Evolutionary conservation across 2,329 filamentous ascomycete genomes (phyloP).

Genomic region (Fusarium longipes): DNA sequence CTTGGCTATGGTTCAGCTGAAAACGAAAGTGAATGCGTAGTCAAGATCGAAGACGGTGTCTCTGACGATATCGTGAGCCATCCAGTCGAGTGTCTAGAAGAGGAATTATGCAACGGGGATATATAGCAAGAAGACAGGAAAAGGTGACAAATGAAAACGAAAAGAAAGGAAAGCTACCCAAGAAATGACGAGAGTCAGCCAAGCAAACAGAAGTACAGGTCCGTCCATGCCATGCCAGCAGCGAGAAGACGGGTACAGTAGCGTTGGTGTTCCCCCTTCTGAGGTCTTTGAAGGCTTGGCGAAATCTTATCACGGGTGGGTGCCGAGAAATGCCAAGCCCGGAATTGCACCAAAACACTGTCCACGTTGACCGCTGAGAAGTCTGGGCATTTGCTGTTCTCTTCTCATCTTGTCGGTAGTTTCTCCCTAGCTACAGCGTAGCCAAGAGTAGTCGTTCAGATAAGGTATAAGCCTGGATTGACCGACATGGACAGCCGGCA

Average conservation of each 20-base stretch:
- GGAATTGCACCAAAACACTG: conserved; percentile 45
- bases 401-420: conserved; percentile 10
- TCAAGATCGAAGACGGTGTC: conserved; percentile 24
- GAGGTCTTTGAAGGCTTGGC: conserved; percentile 49
- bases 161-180: conserved; percentile 33
- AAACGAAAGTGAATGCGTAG: conserved; percentile 17
- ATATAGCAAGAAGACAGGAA: conserved; percentile 25
- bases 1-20: conserved; percentile 23
- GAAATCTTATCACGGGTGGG: conserved; percentile 49
- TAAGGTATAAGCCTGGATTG: conserved; percentile 9
- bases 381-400: conserved; percentile 40
- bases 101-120: conserved; percentile 19
- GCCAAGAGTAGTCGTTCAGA: conserved; percentile 12
- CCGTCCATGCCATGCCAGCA: conserved; percentile 37
- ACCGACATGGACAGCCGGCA: conserved; percentile 12
- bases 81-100: conserved; percentile 26
- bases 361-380: conserved; percentile 45
- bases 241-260: conserved; percentile 39
- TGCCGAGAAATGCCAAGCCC: conserved; percentile 50
- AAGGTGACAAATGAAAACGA: conserved; percentile 16
- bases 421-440: conserved; percentile 6
- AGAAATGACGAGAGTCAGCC: conserved; percentile 34
- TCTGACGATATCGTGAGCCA: conserved; percentile 28
- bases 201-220: conserved; percentile 34
- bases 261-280: conserved; percentile 47